Evolutionary conservation across 805 yeast species (phyloP), one percentile per base, ranked within the genome.

Genomic region (Myxozyma nipponensis): DNA sequence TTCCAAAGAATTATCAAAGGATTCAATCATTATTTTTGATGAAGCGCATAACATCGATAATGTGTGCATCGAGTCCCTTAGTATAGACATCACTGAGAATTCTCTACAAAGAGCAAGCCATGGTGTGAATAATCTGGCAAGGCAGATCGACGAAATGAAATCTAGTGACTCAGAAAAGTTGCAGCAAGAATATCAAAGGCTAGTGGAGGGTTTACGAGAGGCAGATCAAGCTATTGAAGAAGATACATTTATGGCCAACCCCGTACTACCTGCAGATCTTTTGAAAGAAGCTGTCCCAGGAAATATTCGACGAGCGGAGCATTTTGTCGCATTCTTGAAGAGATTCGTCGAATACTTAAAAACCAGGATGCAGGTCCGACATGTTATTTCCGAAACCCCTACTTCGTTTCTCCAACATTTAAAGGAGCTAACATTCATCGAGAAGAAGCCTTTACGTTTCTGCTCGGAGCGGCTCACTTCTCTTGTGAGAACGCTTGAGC

Each of bases 31-130:
- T 55, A 95, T 93, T 36, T 93, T 93, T 65, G 99, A 93, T 71
- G 99, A 93, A 72, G 98, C 98, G 42, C 99, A 93, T 68, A 93
- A 93, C 70, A 93, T 93, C 49, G 98, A 93, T 75, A 93, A 93
- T 74, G 99, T 93, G 50, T 93, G 99, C 72, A 93, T 93, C 50
- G 99, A 93, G 68, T 86, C 98, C 0, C 69, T 93, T 38, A 87
- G 96, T 4, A 76, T 93, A 43, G 98, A 93, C 65, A 71, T 93
- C 57, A 93, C 97, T 0, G 95, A 89, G 60, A 97, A 91, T 59
- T 80, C 88, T 6, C 69, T 93, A 54, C 83, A 89, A 62, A 75
- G 82, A 58, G 98, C 98, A 0, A 77, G 95, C 1, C 77, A 83
- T 58, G 98, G 98, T 58, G 95, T 96, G 0, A 77, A 77, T 57